Percentiles rank a stretch among this genome's conserved stretches.
phyloP scores from a whole-genome alignment of 2,329 filamentous ascomycete species.

The Xylaria sp. region DNA sequence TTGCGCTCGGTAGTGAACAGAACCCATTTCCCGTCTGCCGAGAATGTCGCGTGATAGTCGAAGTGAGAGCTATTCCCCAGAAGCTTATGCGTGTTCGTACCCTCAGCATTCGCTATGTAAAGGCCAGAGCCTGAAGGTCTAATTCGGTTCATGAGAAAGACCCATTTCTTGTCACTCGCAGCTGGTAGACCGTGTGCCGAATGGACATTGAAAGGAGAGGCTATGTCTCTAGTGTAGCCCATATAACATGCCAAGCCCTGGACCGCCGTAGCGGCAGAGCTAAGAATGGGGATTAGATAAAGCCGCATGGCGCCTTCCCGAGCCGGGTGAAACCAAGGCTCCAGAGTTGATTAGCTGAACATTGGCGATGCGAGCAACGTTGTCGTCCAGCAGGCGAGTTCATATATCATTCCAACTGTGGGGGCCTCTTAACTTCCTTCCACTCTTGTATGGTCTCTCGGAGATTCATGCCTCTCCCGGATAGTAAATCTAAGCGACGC shows the following conservation, averaged over 20 bases:
- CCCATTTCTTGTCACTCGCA: not conserved
- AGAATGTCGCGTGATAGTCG: conserved; percentile 49
- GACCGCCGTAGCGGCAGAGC: not conserved
- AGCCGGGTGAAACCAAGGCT: not conserved
- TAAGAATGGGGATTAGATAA: not conserved
- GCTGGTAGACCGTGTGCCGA: not conserved
- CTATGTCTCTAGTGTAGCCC: not conserved
- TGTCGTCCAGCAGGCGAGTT: not conserved
- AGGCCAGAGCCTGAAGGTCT: conserved; percentile 27
- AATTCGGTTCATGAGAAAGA: conserved; percentile 33
- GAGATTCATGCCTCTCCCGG: not conserved
- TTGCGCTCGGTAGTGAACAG: conserved; percentile 48
- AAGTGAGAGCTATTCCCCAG: conserved; percentile 40
- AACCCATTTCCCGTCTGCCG: conserved; percentile 47
- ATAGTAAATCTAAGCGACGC: not conserved
- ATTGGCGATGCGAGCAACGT: not conserved
- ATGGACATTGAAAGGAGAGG: not conserved
- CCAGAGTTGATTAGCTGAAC: not conserved
- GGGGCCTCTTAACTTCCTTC: not conserved
- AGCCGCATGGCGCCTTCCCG: not conserved
- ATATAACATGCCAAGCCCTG: not conserved
- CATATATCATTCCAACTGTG: not conserved
- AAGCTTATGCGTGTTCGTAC: conserved; percentile 45
- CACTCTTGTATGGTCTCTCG: not conserved
- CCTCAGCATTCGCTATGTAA: conserved; percentile 46